Evolutionary conservation across 2,329 filamentous ascomycete species (phyloP).

Genomic region (Colletotrichum brevisporum): DNA sequence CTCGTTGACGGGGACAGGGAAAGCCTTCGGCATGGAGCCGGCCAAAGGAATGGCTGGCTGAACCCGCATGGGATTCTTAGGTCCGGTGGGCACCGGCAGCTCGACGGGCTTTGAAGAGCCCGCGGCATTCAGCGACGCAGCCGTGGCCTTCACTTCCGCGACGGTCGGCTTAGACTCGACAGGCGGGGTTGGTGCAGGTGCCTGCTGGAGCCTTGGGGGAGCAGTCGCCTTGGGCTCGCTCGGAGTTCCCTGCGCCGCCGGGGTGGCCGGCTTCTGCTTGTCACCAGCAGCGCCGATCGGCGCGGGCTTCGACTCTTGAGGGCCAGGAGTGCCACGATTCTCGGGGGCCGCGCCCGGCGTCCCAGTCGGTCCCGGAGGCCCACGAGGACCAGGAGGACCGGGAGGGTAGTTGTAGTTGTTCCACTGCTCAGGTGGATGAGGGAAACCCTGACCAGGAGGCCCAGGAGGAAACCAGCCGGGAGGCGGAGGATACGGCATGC

Average conservation of each 20-base stretch:
- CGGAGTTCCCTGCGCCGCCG: slow-evolving; percentile 51
- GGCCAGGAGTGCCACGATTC: slow-evolving; percentile 43
- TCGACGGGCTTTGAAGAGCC: slow-evolving; percentile 52
- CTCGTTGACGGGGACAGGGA: slow-evolving; percentile 32
- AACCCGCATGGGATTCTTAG: slow-evolving; percentile 65
- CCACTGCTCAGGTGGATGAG: slow-evolving; percentile 74
- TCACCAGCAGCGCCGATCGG: slow-evolving; percentile 67
- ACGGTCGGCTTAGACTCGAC: slow-evolving; percentile 78
- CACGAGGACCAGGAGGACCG: slow-evolving; percentile 67
- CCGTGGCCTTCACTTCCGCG: slow-evolving; percentile 66
- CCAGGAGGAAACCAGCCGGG: slow-evolving; percentile 83
- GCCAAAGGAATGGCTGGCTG: slow-evolving; percentile 77
- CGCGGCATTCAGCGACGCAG: slow-evolving; percentile 62
- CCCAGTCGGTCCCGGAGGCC: slow-evolving; percentile 51
- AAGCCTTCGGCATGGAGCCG: slow-evolving; percentile 52
- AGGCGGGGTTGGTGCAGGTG: slow-evolving; percentile 72
- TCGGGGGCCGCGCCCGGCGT: slow-evolving; percentile 45
- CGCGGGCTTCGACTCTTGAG: slow-evolving; percentile 60
- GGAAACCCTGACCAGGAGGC: slow-evolving; percentile 72
- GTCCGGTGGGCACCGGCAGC: slow-evolving; percentile 62
- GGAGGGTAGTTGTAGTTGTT: slow-evolving; percentile 74
- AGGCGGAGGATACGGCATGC: slow-evolving; percentile 83
- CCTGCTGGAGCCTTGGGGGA: slow-evolving; percentile 45
- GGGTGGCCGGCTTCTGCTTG: slow-evolving; percentile 62
- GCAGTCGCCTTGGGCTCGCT: slow-evolving; percentile 36